Evolutionary conservation across 164 flowering plant species (phyloP).

Genomic region (Liquidambar formosana): DNA sequence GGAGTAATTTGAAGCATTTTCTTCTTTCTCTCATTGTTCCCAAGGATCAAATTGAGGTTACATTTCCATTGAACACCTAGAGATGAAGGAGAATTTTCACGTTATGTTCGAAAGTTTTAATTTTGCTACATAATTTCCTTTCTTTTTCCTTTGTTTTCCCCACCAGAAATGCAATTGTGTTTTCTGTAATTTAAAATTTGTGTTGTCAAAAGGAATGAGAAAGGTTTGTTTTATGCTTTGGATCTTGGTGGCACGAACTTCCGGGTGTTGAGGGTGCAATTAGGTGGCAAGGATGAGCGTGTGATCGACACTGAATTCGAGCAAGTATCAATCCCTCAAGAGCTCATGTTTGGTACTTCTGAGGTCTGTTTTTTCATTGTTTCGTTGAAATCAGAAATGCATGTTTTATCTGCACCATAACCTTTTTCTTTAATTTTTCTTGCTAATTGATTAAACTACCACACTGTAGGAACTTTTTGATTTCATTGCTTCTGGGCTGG

Average conservation of each 20-base stretch:
- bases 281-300: constrained; percentile 72
- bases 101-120: neutral
- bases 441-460: neutral
- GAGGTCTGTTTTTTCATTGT: constrained; percentile 48
- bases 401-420: neutral
- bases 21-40: no score
- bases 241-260: constrained; percentile 98
- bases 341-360: constrained; percentile 77
- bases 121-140: neutral
- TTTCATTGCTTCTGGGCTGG: constrained; percentile 76
- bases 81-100: neutral
- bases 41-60: no score
- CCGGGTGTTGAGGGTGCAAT: constrained; percentile 77
- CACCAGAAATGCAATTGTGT: neutral
- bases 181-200: neutral
- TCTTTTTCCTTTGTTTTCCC: no score
- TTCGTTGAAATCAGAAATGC: neutral
- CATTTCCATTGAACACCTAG: no score
- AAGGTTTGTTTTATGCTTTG: constrained; percentile 82
- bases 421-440: neutral
- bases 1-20: no score
- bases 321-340: constrained; percentile 77
- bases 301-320: constrained; percentile 71
- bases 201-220: constrained; percentile 62
- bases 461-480: constrained; percentile 68